phyloP scores from a whole-genome alignment of 768 basidiomycete genomes.

The Russula abietina region DNA sequence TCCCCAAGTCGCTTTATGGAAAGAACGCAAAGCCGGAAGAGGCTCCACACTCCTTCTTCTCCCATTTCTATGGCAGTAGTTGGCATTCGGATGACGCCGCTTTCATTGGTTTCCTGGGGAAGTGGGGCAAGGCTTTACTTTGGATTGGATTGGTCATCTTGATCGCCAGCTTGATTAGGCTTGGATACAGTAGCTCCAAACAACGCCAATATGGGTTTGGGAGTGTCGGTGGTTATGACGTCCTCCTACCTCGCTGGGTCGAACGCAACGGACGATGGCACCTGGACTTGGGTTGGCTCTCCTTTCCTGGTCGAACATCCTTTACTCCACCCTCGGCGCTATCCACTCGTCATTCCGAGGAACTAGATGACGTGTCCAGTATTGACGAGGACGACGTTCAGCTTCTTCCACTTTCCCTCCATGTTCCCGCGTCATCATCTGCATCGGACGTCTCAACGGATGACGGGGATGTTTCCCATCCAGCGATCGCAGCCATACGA shows the following conservation, averaged over 20 bases:
- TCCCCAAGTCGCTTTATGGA: conserved; percentile 96
- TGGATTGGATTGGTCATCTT: conserved; percentile 73
- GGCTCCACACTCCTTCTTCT: conserved; percentile 88
- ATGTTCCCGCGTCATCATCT: conserved; percentile 47
- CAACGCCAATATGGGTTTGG: conserved; percentile 55
- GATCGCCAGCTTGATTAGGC: conserved; percentile 58
- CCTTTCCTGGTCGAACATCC: conserved; percentile 34
- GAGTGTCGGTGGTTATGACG: conserved; percentile 68
- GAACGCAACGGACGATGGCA: conserved; percentile 69
- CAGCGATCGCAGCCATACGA: conserved; percentile 46
- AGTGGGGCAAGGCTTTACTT: conserved; percentile 86
- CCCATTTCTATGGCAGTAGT: conserved; percentile 96
- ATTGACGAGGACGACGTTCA: conserved; percentile 41
- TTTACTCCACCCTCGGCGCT: conserved; percentile 8
- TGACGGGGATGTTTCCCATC: conserved; percentile 39
- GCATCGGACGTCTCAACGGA: conserved; percentile 39
- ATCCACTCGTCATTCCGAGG: neutral
- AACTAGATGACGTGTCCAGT: conserved; percentile 7
- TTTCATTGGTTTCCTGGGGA: conserved; percentile 89
- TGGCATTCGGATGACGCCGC: conserved; percentile 98
- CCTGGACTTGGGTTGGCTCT: conserved; percentile 58
- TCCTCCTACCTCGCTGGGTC: conserved; percentile 69
- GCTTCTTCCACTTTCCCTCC: conserved; percentile 59
- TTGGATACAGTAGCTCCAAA: conserved; percentile 46
- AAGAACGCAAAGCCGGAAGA: conserved; percentile 85